phyloP scores from a whole-genome alignment of 2,329 filamentous ascomycete species.

The Monilinia laxa region DNA sequence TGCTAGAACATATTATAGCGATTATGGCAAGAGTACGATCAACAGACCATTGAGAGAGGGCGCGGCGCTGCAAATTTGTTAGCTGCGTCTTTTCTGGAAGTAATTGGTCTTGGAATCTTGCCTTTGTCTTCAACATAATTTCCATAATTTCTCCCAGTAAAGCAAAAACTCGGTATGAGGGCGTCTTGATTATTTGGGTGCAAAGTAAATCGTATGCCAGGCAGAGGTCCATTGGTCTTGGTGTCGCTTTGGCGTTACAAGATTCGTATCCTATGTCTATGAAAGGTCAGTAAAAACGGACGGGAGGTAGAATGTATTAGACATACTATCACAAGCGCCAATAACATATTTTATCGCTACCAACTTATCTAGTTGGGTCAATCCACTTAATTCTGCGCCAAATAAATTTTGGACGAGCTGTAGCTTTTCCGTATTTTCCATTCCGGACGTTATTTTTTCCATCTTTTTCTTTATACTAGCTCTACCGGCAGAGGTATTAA shows the following conservation, averaged over 20 bases:
- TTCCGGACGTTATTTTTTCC: conserved; percentile 22
- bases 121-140: conserved; percentile 40
- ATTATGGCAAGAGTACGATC: conserved; percentile 40
- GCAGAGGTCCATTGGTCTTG: conserved; percentile 31
- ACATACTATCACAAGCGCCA: conserved; percentile 35
- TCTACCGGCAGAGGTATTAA: conserved; percentile 31
- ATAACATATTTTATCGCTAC: conserved; percentile 35
- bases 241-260: conserved; percentile 22
- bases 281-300: conserved; percentile 10
- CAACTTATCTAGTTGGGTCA: conserved; percentile 33
- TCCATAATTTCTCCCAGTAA: conserved; percentile 38
- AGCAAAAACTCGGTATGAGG: conserved; percentile 35
- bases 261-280: conserved; percentile 29
- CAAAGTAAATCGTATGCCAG: conserved; percentile 34
- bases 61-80: conserved; percentile 29
- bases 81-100: conserved; percentile 8
- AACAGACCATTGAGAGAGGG: conserved; percentile 40
- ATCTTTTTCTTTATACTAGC: conserved; percentile 29
- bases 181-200: conserved; percentile 30
- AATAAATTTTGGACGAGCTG: conserved; percentile 32
- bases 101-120: conserved; percentile 21
- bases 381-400: conserved; percentile 17
- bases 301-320: background rate
- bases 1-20: conserved; percentile 38
- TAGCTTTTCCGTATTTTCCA: conserved; percentile 32